A percentile compares a stretch with the other conserved stretches of the same genome.
These are phyloP conservation scores for Colletotrichum higginsianum DNA, from an alignment of 2,329 filamentous ascomycete species.

Conservation along the genomic window DNA sequence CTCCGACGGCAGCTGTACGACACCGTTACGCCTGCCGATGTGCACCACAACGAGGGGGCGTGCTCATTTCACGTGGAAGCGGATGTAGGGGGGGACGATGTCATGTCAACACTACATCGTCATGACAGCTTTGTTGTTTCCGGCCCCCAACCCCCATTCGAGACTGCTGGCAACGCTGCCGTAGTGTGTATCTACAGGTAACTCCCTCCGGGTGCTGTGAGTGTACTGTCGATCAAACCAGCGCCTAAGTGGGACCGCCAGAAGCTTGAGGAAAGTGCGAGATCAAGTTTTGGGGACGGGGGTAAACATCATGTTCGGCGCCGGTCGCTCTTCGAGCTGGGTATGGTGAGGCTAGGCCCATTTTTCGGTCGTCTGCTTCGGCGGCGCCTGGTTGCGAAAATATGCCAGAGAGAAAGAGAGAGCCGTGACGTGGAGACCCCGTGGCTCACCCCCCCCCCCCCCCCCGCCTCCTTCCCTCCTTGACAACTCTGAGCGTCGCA, in stretches of 20 bases:
- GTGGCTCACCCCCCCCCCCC: constrained; percentile 21
- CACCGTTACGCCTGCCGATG: background rate
- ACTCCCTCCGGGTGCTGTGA: background rate
- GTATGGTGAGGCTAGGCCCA: constrained; percentile 26
- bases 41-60: constrained; percentile 22
- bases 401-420: too few relatives aligned
- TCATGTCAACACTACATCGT: background rate
- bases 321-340: constrained; percentile 1
- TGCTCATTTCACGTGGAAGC: constrained; percentile 21
- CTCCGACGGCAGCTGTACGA: constrained; percentile 14
- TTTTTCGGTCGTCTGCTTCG: constrained; percentile 2
- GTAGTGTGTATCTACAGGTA: background rate
- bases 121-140: constrained; percentile 7
- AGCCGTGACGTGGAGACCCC: constrained; percentile 20
- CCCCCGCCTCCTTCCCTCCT: constrained; percentile 1
- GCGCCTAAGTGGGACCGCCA: constrained; percentile 7
- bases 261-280: constrained; percentile 35
- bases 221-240: constrained; percentile 22
- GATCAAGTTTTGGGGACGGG: background rate
- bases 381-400: background rate
- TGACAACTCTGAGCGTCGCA: constrained; percentile 38
- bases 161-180: constrained; percentile 4
- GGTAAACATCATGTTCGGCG: background rate
- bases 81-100: background rate
- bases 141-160: constrained; percentile 24